phyloP scores from a whole-genome alignment of 768 basidiomycete species.

The Stropharia rugosoannulata region DNA sequence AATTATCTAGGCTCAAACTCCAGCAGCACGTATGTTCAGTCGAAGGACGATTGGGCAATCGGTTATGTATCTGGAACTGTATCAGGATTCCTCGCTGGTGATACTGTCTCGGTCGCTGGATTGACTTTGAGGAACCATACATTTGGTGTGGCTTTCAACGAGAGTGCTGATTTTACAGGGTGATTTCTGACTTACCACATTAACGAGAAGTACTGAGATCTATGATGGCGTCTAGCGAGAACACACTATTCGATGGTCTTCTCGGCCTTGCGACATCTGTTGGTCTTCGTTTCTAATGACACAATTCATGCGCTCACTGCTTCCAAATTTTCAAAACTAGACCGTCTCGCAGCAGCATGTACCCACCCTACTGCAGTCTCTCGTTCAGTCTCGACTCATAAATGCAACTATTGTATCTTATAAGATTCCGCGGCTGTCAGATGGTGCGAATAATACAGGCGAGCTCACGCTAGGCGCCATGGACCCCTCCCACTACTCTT shows the following conservation, averaged over 20 bases:
- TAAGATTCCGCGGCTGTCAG: conserved; percentile 9
- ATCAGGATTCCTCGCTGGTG: conserved; percentile 53
- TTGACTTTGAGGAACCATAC: conserved; percentile 47
- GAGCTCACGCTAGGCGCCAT: conserved; percentile 66
- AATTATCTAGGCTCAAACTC: conserved; percentile 52
- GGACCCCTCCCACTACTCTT: conserved; percentile 51
- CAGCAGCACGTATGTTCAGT: conserved; percentile 57
- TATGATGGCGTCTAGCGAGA: conserved; percentile 18
- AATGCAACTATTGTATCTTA: conserved; percentile 9
- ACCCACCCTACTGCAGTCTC: conserved; percentile 7
- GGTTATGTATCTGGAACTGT: conserved; percentile 57
- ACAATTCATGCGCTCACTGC: neutral
- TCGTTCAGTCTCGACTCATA: conserved; percentile 8
- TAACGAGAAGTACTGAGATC: neutral
- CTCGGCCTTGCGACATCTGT: conserved; percentile 38
- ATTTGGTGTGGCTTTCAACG: conserved; percentile 62
- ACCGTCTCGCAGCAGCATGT: conserved; percentile 11
- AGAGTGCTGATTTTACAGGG: conserved; percentile 53
- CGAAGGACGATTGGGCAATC: conserved; percentile 46
- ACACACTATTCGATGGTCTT: conserved; percentile 54
- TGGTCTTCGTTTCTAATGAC: neutral
- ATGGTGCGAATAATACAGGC: conserved; percentile 43
- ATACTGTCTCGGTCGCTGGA: conserved; percentile 60
- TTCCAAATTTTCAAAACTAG: neutral
- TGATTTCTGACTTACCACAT: conserved; percentile 15